phyloP scores from a whole-genome alignment of 805 yeast genomes.

The Saccharomycopsis sp. region DNA sequence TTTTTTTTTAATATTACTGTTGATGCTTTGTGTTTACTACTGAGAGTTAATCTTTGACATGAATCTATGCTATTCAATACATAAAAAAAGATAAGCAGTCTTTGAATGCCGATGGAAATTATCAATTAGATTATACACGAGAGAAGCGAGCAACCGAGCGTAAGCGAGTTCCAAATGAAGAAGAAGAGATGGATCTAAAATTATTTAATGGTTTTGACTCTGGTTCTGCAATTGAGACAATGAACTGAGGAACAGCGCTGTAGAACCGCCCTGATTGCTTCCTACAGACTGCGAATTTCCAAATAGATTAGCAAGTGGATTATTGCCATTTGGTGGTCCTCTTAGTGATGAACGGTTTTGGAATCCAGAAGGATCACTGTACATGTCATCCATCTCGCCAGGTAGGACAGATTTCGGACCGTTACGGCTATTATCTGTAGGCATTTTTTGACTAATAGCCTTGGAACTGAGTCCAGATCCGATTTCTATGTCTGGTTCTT shows the following conservation, averaged over 20 bases:
- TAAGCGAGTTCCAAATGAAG: no score
- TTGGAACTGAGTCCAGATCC: conserved; percentile 90
- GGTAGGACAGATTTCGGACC: conserved; percentile 75
- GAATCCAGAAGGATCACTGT: conserved; percentile 21
- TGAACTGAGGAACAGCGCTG: not conserved
- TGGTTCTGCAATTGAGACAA: not conserved
- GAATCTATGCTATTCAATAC: no score
- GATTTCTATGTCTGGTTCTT: conserved; percentile 95
- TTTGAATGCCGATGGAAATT: no score
- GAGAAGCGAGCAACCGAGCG: no score
- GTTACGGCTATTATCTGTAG: conserved; percentile 75
- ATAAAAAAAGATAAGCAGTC: no score
- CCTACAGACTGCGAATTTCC: not conserved
- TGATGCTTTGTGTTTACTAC: no score
- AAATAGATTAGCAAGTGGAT: not conserved
- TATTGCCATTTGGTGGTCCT: not conserved
- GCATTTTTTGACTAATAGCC: conserved; percentile 85
- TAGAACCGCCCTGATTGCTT: not conserved
- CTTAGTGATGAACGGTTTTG: not conserved
- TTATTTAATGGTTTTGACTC: not conserved
- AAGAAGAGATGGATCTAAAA: no score
- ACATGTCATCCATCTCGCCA: conserved; percentile 38
- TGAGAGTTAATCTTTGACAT: no score
- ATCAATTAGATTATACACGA: no score
- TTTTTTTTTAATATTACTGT: no score